phyloP scores from a whole-genome alignment of 306 rosid genomes.

The Fagus sylvatica region DNA sequence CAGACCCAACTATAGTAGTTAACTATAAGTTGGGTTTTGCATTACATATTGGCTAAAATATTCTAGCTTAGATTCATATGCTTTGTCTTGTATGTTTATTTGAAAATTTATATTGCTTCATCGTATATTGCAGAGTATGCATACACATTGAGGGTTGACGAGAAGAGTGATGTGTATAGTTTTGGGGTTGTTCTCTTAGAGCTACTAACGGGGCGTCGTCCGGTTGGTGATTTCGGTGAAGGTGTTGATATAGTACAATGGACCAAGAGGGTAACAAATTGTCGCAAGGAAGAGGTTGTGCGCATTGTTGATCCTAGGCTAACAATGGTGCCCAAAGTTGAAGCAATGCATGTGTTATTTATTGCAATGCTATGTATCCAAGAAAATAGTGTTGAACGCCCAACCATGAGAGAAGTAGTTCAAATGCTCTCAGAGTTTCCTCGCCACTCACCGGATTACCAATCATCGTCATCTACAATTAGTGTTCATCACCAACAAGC shows the following conservation, averaged over 20 bases:
- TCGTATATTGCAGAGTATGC: conserved; percentile 62
- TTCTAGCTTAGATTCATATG: no score
- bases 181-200: conserved; percentile 73
- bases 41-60: no score
- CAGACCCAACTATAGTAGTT: no score
- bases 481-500: conserved; percentile 13
- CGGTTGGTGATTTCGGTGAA: conserved; percentile 78
- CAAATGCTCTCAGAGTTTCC: conserved; percentile 83
- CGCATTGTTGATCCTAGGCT: conserved; percentile 53
- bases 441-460: conserved; percentile 21
- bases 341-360: conserved; percentile 76
- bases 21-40: no score
- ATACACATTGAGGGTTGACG: conserved; percentile 76
- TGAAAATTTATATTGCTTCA: neutral
- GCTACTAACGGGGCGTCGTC: conserved; percentile 66
- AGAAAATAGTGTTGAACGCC: conserved; percentile 76
- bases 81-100: neutral
- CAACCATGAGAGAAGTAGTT: conserved; percentile 90
- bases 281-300: conserved; percentile 43
- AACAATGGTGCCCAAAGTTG: conserved; percentile 47
- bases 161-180: conserved; percentile 85
- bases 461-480: conserved; percentile 44
- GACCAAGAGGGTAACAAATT: conserved; percentile 52
- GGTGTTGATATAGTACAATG: conserved; percentile 81
- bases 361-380: conserved; percentile 64